Evolutionary conservation across 768 basidiomycete species (phyloP), one percentile per base, ranked within the genome.

Genomic region (Pisolithus tinctorius): DNA sequence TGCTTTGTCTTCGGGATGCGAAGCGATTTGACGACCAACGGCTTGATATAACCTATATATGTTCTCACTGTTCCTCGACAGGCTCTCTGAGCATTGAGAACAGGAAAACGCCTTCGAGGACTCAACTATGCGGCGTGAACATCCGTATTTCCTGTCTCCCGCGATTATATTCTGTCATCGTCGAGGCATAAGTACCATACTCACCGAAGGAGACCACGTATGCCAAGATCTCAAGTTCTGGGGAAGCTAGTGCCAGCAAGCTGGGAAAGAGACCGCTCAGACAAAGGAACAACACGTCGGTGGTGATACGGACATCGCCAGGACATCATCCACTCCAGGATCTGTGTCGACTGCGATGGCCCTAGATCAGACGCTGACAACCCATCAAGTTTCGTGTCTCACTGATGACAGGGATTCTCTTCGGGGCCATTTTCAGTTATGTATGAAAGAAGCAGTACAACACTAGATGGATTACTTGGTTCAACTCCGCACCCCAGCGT

Each of bases 251-350:
- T 0, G 90, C 91, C 10, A 91, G 70, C 49, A 93, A 69, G 52
- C 88, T 90, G 58, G n/a, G 30, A n/a, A 47, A 16, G 46, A 29
- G 45, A 51, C 42, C 7, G 50, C 20, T 46, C 42, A 40, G 25
- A 29, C 37, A 20, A 30, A 16, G 11, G 13, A 23, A 49, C 20
- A 34, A 50, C 34, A 14, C 13, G 34, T 34, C 34, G 14, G n/a
- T 44, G 47, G 27, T 23, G 49, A 52, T 27, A 65, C 82, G 52
- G 52, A 86, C 88, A 93, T 81, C 27, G 89, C 89, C 47, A 91
- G 58, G 25, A 76, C 72, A 64, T 93, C 91, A 61, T 93, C 91
- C 4, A 91, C 84, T 31, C 91, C 91, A 6, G 90, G 88, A 62
- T 93, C 90, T 26, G 88, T 88, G 58, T 91, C 89, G 60, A 90